A percentile compares a stretch with the other conserved stretches of the same genome.
These are phyloP conservation scores for Eimeria maxima DNA, from an alignment of 169 alveolate genomes.

Conservation along the genomic window DNA sequence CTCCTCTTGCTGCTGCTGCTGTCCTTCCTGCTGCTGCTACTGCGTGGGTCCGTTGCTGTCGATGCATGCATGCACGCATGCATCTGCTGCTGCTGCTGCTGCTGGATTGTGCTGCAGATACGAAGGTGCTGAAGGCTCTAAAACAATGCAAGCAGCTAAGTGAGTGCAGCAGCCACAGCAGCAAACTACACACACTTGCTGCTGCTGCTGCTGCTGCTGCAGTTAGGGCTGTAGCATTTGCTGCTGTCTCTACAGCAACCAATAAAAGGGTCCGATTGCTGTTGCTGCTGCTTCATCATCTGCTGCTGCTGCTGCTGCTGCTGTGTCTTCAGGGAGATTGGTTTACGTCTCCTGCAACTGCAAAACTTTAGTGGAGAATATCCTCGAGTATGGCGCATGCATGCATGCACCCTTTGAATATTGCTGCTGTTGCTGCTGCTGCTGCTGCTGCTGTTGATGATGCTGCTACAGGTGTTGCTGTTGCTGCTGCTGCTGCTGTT, in stretches of 20 bases:
- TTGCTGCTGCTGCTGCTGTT: no score
- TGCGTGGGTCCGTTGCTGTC: no score
- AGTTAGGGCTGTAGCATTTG: neutral
- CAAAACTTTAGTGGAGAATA: conserved; percentile 78
- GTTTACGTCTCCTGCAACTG: conserved; percentile 85
- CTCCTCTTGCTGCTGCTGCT: conserved; percentile 2
- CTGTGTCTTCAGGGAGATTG: conserved; percentile 35
- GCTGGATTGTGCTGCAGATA: neutral
- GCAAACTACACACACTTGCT: neutral
- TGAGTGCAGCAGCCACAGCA: neutral
- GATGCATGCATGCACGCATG: no score
- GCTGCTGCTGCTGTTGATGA: neutral
- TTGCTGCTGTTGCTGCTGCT: no score
- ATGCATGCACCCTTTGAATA: neutral
- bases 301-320: no score
- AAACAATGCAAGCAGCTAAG: conserved; percentile 52
- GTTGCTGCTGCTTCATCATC: no score
- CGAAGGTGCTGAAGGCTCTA: conserved; percentile 58
- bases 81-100: neutral
- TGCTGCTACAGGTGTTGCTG: no score
- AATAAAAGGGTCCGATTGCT: neutral
- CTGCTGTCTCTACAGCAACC: neutral
- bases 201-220: neutral
- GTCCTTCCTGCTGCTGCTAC: conserved; percentile 5
- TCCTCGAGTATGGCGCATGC: conserved; percentile 60